Percentiles rank a stretch among this genome's conserved stretches.
Conservation (phyloP, 2,329 filamentous ascomycete genomes). For the Fusarium heterosporum region DNA sequence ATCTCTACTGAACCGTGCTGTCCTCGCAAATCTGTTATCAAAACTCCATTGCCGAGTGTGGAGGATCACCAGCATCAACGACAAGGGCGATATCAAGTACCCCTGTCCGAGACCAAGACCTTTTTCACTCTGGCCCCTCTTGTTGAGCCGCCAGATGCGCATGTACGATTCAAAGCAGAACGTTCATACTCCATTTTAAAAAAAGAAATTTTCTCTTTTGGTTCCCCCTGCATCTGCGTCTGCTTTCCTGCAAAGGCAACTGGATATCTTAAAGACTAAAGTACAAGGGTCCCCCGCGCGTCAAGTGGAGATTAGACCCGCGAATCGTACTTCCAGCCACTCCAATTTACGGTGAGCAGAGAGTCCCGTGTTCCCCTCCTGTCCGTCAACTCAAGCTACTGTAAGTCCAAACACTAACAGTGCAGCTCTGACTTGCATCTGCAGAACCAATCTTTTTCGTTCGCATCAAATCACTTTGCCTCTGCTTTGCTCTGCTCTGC, state of each 20-base stretch:
- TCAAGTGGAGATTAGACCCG: background rate
- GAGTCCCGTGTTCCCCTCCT: slow-evolving; percentile 8
- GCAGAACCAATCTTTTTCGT: slow-evolving; percentile 18
- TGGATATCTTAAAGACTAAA: background rate
- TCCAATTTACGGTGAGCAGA: slow-evolving; percentile 25
- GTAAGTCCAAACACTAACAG: background rate
- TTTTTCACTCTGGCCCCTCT: background rate
- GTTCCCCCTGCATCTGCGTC: background rate
- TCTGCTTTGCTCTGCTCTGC: background rate
- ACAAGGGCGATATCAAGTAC: background rate
- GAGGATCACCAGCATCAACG: slow-evolving; percentile 12
- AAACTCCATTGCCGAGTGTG: background rate
- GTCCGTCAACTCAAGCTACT: background rate
- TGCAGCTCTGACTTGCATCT: slow-evolving; percentile 41
- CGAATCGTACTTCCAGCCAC: slow-evolving; percentile 24
- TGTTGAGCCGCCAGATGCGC: slow-evolving; percentile 28
- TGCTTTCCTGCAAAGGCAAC: background rate
- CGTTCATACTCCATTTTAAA: no score
- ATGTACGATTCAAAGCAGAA: slow-evolving; percentile 3
- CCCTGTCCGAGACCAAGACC: slow-evolving; percentile 4
- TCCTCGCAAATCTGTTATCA: slow-evolving; percentile 20
- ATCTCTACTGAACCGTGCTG: slow-evolving; percentile 29
- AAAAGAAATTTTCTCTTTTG: background rate
- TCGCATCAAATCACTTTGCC: slow-evolving; percentile 19
- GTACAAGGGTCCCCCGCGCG: background rate